phyloP scores from a whole-genome alignment of 257 asterid genomes.

The Gardenia jasminoides region DNA sequence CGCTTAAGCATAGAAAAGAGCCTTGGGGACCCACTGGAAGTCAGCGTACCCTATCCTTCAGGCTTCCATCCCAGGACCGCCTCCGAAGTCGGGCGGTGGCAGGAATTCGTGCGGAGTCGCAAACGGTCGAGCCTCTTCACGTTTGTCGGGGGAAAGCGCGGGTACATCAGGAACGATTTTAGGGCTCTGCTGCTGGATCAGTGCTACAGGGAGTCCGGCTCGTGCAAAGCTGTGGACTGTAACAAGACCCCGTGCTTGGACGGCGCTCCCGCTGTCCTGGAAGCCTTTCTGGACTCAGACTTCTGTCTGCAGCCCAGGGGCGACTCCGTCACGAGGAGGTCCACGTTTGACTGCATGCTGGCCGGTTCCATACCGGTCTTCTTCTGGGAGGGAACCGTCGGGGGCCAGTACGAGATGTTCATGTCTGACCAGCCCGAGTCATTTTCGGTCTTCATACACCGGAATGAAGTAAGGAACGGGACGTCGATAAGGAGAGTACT shows the following conservation, averaged over 20 bases:
- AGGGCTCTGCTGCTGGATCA: constrained; percentile 37
- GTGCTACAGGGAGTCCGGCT: constrained; percentile 40
- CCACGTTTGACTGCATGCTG: constrained; percentile 67
- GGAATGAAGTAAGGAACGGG: neutral
- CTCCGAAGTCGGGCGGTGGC: constrained; percentile 45
- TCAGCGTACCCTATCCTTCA: constrained; percentile 74
- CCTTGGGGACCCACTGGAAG: constrained; percentile 63
- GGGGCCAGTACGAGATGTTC: constrained; percentile 10
- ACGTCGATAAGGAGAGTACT: neutral
- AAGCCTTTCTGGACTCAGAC: constrained; percentile 47
- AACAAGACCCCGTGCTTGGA: constrained; percentile 42
- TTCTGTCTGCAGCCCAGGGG: constrained; percentile 77
- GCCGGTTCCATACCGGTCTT: constrained; percentile 52
- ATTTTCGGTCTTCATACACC: neutral
- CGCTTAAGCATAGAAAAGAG: constrained; percentile 61
- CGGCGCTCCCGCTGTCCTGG: constrained; percentile 32
- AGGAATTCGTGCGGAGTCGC: constrained; percentile 35
- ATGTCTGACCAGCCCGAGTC: neutral
- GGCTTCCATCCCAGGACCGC: constrained; percentile 73
- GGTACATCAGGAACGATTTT: constrained; percentile 44
- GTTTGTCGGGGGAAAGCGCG: constrained; percentile 46
- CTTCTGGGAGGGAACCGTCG: constrained; percentile 5
- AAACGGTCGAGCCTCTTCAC: constrained; percentile 47
- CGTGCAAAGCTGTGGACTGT: constrained; percentile 57
- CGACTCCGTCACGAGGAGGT: constrained; percentile 53